Evolutionary conservation across 306 rosid genomes (phyloP).

Genomic region (Glycine tomentella): DNA sequence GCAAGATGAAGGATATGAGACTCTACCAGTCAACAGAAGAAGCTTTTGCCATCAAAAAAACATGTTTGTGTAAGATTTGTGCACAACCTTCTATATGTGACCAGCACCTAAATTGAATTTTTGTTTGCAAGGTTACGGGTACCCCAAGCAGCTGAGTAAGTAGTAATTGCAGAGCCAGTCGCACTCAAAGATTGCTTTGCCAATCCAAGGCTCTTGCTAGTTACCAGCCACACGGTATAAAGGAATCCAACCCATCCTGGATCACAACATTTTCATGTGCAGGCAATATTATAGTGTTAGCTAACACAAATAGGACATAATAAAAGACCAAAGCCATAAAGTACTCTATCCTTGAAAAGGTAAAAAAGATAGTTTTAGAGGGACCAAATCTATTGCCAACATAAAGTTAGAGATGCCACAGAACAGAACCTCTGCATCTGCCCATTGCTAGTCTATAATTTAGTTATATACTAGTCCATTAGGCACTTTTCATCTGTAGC

Average conservation of each 20-base stretch:
- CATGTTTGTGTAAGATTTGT: neutral
- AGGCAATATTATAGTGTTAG: conserved; percentile 33
- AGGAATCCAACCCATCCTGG: conserved; percentile 89
- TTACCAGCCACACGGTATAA: conserved; percentile 64
- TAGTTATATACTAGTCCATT: neutral
- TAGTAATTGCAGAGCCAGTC: conserved; percentile 68
- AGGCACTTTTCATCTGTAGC: neutral
- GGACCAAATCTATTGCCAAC: conserved; percentile 18
- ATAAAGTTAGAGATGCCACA: conserved; percentile 20
- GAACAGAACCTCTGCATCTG: conserved; percentile 11
- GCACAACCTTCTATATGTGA: conserved; percentile 14
- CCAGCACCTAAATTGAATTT: conserved; percentile 35
- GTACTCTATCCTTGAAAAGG: conserved; percentile 11
- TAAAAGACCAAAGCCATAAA: conserved; percentile 13
- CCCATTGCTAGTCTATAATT: conserved; percentile 16
- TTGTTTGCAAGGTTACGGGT: conserved; percentile 36
- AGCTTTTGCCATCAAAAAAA: conserved; percentile 24
- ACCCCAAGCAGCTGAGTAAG: conserved; percentile 64
- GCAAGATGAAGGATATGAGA: conserved; percentile 19
- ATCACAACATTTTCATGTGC: conserved; percentile 36
- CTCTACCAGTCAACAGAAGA: neutral
- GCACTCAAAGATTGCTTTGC: conserved; percentile 61
- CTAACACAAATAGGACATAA: conserved; percentile 15
- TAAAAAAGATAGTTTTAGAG: neutral
- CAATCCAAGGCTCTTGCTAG: conserved; percentile 61